These are phyloP conservation scores for Fraxinus floribunda DNA, from an alignment of 305 asterid species.

Conservation along the genomic window DNA sequence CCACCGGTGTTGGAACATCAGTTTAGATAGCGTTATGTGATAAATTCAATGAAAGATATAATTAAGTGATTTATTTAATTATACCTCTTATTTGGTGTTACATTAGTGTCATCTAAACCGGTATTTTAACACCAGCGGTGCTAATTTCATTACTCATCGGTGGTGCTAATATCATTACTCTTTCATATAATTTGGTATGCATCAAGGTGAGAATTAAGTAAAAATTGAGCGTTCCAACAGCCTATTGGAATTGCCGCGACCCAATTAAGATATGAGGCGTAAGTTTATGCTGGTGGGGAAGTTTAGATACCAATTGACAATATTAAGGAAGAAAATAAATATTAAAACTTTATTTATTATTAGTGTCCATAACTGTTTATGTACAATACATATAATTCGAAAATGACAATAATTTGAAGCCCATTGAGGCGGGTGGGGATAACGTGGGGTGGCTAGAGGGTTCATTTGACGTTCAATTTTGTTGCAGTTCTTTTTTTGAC, in stretches of 20 bases:
- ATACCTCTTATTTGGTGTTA: background rate
- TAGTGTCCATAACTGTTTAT: background rate
- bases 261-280: background rate
- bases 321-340: no score
- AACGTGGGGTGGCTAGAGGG: background rate
- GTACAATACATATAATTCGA: background rate
- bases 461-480: background rate
- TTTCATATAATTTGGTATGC: background rate
- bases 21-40: background rate
- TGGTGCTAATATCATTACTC: background rate
- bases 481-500: background rate
- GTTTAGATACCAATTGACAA: background rate
- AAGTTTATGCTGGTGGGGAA: background rate
- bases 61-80: no score
- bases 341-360: no score
- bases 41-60: no score
- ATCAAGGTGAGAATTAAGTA: background rate
- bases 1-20: background rate
- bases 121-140: background rate
- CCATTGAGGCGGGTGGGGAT: background rate
- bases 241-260: background rate
- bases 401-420: background rate
- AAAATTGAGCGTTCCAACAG: background rate
- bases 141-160: background rate
- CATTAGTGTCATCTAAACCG: no score